Percentiles rank a stretch among this genome's conserved stretches.
These are phyloP conservation scores for Chaetomiaceae sp. DNA, from an alignment of 2,329 filamentous ascomycete genomes.

Conservation along the genomic window DNA sequence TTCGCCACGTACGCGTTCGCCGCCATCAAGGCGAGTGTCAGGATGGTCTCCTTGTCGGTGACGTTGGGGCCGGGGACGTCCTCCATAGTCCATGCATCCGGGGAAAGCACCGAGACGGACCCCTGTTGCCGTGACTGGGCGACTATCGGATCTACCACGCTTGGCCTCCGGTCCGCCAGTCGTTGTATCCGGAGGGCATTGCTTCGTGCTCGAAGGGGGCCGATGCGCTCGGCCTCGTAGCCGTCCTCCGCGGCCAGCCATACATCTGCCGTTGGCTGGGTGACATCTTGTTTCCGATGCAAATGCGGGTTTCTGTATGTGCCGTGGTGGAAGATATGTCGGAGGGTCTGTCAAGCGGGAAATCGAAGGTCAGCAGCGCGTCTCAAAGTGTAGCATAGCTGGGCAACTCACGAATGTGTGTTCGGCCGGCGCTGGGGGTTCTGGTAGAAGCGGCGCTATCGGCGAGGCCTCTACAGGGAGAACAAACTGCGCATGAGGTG, in stretches of 20 bases:
- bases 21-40: constrained; percentile 83
- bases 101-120: constrained; percentile 61
- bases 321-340: constrained; percentile 91
- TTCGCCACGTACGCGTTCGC: constrained; percentile 81
- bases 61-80: constrained; percentile 74
- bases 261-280: constrained; percentile 52
- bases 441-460: constrained; percentile 37
- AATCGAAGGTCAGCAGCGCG: constrained; percentile 10
- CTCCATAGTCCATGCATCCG: constrained; percentile 79
- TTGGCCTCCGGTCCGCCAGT: constrained; percentile 70
- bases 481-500: constrained; percentile 38
- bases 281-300: constrained; percentile 71
- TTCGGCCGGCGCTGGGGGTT: constrained; percentile 46
- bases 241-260: constrained; percentile 60
- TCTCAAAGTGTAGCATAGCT: background rate
- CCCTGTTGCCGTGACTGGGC: constrained; percentile 66
- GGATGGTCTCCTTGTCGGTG: constrained; percentile 76
- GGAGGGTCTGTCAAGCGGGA: constrained; percentile 50
- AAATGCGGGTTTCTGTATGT: constrained; percentile 72
- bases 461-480: constrained; percentile 43
- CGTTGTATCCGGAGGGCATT: constrained; percentile 69
- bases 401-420: constrained; percentile 48
- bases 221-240: constrained; percentile 46
- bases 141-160: constrained; percentile 74
- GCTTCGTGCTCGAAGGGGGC: constrained; percentile 59